Evolutionary conservation across 192 early-diverging fungal species (phyloP), one percentile per base, ranked within the genome.

Genomic region (Coemansia umbellata): DNA sequence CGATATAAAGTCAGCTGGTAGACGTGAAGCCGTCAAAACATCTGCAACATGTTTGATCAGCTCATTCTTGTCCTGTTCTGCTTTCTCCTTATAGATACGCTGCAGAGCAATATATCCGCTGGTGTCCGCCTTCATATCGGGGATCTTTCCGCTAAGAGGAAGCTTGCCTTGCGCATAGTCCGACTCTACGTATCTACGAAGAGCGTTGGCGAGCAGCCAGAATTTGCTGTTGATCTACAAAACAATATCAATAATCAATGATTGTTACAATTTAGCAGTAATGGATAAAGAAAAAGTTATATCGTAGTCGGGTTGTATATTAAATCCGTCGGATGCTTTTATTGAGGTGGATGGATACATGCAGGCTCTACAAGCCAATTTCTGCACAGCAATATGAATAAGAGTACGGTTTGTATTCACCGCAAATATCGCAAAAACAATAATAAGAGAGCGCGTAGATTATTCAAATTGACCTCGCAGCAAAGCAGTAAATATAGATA

Each of bases 71-170:
- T 92, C 91, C 32, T 82, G 55, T 15, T 84, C 80, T 5, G 92
- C 87, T 60, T 93, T 91, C 32, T 86, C 66, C 54, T 87, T 88
- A 69, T 91, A 94, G 23, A 94, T 72, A 41, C 81, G 88, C 67
- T 95, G 93, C 44, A 98, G 70, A 7, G 60, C 66, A 14, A 98
- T 84, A 66, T 88, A 98, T 31, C 85, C 84, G 19, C 81, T 80
- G 2, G 94, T 97, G 58, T 98, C 91, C 5, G 96, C 82, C 65
- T 98, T 97, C 96, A 98, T 98, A 69, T 98, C 96, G 0, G 96
- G 94, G 17, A 98, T 81, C 18, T 75, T 69, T 5, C 96, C 96
- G 2, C 88, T 81, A 11, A 94, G 64, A 1, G 96, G 96, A 24
- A 98, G 78, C 37, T 68, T 63, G 5, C 90, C 89, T 18, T 74